phyloP scores from a whole-genome alignment of 257 asterid species.

The Plantago elongata region DNA sequence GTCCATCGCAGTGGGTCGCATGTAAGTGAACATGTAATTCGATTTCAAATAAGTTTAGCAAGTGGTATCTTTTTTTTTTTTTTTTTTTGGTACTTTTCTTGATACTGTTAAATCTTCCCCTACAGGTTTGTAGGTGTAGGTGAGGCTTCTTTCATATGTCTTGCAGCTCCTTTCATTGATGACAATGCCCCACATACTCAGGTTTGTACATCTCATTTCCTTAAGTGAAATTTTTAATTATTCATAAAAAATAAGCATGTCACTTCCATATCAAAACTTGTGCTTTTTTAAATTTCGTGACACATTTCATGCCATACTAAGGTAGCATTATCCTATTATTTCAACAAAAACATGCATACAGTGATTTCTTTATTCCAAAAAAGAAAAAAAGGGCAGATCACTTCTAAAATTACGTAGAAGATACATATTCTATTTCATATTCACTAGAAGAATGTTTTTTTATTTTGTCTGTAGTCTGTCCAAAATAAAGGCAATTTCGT shows the following conservation, averaged over 20 bases:
- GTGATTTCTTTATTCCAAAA: too few relatives aligned
- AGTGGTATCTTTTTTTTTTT: constrained; percentile 13
- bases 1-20: constrained; percentile 73
- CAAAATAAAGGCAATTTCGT: background rate
- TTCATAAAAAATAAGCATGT: too few relatives aligned
- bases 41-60: background rate
- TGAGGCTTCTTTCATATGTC: constrained; percentile 97
- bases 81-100: too few relatives aligned
- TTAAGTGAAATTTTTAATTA: too few relatives aligned
- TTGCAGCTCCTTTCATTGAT: constrained; percentile 97
- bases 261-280: too few relatives aligned
- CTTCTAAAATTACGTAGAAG: background rate
- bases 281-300: too few relatives aligned
- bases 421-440: background rate
- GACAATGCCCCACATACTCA: constrained; percentile 89
- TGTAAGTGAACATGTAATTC: constrained; percentile 53
- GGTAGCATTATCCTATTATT: too few relatives aligned
- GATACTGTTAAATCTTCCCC: constrained; percentile 3
- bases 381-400: too few relatives aligned
- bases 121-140: constrained; percentile 97
- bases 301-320: too few relatives aligned
- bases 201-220: constrained; percentile 34
- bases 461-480: background rate
- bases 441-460: background rate
- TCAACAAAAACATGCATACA: too few relatives aligned